Base-by-base conservation (phyloP, 768 basidiomycete species). In the Clitopilus passeckerianus region DNA sequence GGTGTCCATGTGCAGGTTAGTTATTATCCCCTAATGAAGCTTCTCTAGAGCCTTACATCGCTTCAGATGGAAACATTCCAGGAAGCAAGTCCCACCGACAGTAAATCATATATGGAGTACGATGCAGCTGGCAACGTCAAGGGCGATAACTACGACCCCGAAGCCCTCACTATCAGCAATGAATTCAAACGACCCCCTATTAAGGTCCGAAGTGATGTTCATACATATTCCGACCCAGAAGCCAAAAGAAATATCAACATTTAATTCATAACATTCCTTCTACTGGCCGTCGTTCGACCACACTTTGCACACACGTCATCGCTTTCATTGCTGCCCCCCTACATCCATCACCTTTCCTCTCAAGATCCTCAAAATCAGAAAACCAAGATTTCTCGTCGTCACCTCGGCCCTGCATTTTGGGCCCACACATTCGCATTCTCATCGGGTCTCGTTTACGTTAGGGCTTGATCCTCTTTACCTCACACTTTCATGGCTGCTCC, bases 171-270 rank as follows among this genome's bases (percentile, higher is more conserved):
- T 56, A 83, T 83, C 65, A 80, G 72, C 65, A 75, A 79, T 57
- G 87, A 89, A 61, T 86, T 87, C 77, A 89, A 89, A 69, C 80
- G 75, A 18, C 84, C 84, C 18, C 78, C 78, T 80, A 79, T 63
- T 79, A 71, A 59, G 65, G 50, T 37, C 30, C 20, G 54, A 37
- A 37, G 27, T 23, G 20, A 41, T 37, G 58, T 30, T 59, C n/a
- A 23, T 58, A 60, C 37, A 30, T 44, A 9, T 53, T 30, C 34
- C 44, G 14, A 22, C 43, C 18, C 50, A 52, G 8, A 18, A 59
- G 35, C 12, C 37, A 41, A 55, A 57, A 57, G 54, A 50, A 52
- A 60, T 12, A 15, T 3, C 37, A 41, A 15, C 12, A 41, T n/a
- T n/a, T 41, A 30, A 53, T 30, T 30, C 27, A 3, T 30, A 22